These are phyloP conservation scores for Syzygium malaccense DNA, from an alignment of 441 rosid genomes.

Conservation along the genomic window DNA sequence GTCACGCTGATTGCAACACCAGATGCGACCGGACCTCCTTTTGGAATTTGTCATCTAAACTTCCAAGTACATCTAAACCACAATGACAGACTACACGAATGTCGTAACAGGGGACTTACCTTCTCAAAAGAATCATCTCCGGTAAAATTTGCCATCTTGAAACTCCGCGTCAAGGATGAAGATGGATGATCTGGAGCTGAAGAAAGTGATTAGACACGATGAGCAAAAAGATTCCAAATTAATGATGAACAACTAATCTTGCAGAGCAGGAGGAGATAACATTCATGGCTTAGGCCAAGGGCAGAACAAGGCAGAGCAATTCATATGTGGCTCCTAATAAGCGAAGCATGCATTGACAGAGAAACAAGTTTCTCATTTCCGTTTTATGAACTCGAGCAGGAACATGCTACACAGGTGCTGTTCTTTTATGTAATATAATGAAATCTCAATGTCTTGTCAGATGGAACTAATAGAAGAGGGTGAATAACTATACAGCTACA, in stretches of 20 bases:
- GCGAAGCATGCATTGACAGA: not conserved
- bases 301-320: not conserved
- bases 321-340: not conserved
- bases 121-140: not conserved
- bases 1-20: not conserved
- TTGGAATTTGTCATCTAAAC: not conserved
- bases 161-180: not conserved
- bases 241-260: not conserved
- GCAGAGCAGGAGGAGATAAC: not conserved
- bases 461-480: not conserved
- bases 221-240: not conserved
- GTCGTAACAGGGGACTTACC: not conserved
- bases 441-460: not conserved
- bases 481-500: not conserved
- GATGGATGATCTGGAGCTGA: not conserved
- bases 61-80: not conserved
- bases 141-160: not conserved
- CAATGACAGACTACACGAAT: not conserved
- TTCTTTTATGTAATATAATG: not conserved
- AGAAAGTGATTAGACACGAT: not conserved
- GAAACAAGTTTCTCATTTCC: not conserved
- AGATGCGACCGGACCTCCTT: not conserved
- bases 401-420: not conserved
- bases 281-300: not conserved
- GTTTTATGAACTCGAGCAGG: not conserved